Conservation (phyloP, 108 stramenopile genomes). For the Cylindrotheca closterium region DNA sequence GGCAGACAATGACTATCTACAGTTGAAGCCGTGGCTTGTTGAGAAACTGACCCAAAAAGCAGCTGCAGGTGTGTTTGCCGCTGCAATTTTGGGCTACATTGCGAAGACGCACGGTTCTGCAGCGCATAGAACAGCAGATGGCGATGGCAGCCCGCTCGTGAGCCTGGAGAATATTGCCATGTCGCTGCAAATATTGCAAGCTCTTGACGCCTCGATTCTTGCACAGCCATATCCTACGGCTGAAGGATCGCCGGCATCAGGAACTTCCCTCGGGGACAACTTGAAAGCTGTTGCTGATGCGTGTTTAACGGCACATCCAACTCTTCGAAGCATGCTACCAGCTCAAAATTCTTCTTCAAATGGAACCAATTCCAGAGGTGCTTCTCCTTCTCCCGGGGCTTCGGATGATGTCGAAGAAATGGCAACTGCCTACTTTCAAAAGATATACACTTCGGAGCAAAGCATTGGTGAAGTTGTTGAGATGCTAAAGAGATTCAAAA, state of each 20-base stretch:
- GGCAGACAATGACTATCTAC: conserved; percentile 82
- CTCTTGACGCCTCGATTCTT: conserved; percentile 53
- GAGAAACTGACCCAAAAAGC: conserved; percentile 54
- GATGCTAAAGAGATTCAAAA: conserved; percentile 95
- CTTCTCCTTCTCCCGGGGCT: conserved; percentile 24
- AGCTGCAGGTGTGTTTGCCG: conserved; percentile 40
- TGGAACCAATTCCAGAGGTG: conserved; percentile 20
- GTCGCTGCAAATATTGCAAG: conserved; percentile 52
- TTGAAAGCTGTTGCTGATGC: conserved; percentile 69
- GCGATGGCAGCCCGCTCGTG: conserved; percentile 49
- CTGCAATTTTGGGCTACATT: conserved; percentile 62
- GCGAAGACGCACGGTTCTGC: conserved; percentile 62
- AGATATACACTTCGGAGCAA: conserved; percentile 95
- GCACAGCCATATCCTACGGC: conserved; percentile 40
- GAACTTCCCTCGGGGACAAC: conserved; percentile 60
- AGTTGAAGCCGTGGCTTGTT: conserved; percentile 72
- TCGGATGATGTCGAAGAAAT: conserved; percentile 94
- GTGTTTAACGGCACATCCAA: conserved; percentile 54
- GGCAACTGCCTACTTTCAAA: conserved; percentile 96
- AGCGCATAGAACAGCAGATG: conserved; percentile 37
- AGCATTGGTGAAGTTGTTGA: conserved; percentile 94
- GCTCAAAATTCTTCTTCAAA: conserved; percentile 16
- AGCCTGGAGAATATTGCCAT: conserved; percentile 76
- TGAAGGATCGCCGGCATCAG: conserved; percentile 25
- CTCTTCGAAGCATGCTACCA: conserved; percentile 36